Conservation (phyloP, 768 basidiomycete genomes). For the Tylopilus cervinicoccineus region DNA sequence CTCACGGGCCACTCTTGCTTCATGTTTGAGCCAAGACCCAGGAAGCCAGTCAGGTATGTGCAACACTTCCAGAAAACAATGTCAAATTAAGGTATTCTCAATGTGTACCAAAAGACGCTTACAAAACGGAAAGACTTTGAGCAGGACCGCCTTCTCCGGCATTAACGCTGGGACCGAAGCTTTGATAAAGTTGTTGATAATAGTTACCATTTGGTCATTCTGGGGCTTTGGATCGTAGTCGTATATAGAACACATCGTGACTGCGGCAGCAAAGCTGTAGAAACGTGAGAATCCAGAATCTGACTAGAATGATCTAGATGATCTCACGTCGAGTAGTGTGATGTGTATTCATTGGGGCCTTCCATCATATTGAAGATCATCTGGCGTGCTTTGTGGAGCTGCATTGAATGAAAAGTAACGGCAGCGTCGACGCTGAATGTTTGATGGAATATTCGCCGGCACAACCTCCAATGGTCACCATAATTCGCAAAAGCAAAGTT, state of each 20-base stretch:
- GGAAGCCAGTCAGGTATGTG: slow-evolving; percentile 28
- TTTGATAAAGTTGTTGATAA: slow-evolving; percentile 8
- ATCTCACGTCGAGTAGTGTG: slow-evolving; percentile 11
- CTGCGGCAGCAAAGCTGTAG: slow-evolving; percentile 31
- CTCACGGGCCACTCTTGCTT: slow-evolving; percentile 9
- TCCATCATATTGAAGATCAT: slow-evolving; percentile 12
- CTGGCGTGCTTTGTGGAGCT: slow-evolving; percentile 10
- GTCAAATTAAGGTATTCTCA: neutral
- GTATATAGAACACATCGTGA: slow-evolving; percentile 18
- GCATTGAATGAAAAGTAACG: slow-evolving; percentile 12
- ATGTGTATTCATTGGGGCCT: neutral
- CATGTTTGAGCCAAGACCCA: slow-evolving; percentile 11
- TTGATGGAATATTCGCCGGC: slow-evolving; percentile 18
- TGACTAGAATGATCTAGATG: neutral
- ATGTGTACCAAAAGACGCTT: neutral
- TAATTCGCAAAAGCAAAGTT: slow-evolving; percentile 1
- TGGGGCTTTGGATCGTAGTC: slow-evolving; percentile 18
- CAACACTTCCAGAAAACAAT: slow-evolving; percentile 13
- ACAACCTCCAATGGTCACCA: slow-evolving; percentile 3
- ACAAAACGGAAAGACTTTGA: slow-evolving; percentile 18
- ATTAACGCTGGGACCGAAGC: slow-evolving; percentile 3
- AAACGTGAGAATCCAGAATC: neutral
- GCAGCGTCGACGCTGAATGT: slow-evolving; percentile 10
- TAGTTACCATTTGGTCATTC: slow-evolving; percentile 15
- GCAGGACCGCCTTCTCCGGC: slow-evolving; percentile 13